Evolutionary conservation across 2,329 filamentous ascomycete genomes (phyloP).

Genomic region (Sclerotinia nivalis): DNA sequence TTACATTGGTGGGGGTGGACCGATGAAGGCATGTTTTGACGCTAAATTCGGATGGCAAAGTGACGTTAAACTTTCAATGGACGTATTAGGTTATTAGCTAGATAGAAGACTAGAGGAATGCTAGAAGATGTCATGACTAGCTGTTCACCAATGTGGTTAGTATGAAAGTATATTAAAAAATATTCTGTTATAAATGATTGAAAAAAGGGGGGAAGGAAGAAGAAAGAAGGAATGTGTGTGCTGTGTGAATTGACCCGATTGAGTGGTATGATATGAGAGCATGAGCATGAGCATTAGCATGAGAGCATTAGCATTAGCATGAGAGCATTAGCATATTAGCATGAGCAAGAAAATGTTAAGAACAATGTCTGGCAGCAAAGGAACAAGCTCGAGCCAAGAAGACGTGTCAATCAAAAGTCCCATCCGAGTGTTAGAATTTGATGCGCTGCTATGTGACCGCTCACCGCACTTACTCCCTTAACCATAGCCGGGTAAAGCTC

Average conservation of each 20-base stretch:
- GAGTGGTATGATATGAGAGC: slow-evolving; percentile 14
- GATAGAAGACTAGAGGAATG: neutral
- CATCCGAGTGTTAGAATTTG: slow-evolving; percentile 3
- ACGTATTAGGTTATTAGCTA: neutral
- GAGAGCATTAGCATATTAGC: neutral
- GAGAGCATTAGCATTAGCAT: neutral
- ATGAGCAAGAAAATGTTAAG: slow-evolving; percentile 3
- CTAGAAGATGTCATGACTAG: slow-evolving; percentile 6
- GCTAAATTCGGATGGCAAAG: neutral
- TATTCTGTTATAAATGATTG: neutral
- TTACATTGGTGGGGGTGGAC: slow-evolving; percentile 17
- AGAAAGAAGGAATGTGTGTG: neutral
- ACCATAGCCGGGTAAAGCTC: slow-evolving; percentile 17
- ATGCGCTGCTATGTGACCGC: slow-evolving; percentile 18
- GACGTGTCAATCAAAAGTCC: slow-evolving; percentile 12
- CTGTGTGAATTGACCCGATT: slow-evolving; percentile 8
- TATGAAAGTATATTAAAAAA: neutral
- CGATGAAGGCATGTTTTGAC: slow-evolving; percentile 15
- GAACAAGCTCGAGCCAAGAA: slow-evolving; percentile 14
- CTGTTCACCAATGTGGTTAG: neutral
- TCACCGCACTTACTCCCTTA: slow-evolving; percentile 17
- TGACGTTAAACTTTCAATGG: slow-evolving; percentile 13
- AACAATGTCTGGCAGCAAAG: neutral
- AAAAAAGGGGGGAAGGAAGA: neutral
- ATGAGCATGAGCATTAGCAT: neutral